Evolutionary conservation across 306 rosid genomes (phyloP), one percentile per base, ranked within the genome.

Genomic region (peach (Prunus persica)): DNA sequence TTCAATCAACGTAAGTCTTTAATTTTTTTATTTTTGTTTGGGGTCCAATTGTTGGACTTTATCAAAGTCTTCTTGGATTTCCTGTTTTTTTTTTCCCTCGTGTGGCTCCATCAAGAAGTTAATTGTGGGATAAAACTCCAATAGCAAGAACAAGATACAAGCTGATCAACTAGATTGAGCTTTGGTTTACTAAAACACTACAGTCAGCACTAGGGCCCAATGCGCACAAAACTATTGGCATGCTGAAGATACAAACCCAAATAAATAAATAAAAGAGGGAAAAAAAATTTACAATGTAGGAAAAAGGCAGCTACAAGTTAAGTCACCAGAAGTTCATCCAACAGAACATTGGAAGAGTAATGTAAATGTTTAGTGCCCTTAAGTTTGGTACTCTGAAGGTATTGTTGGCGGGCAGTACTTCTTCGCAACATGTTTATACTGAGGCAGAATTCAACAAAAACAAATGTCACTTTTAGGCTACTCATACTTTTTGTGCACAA

Each of bases 351-450:
- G 87, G 89, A 81, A 55, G 20, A 56, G 11, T n/a, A 68, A 49
- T 12, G 60, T 56, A 56, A 32, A 70, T 3, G 49, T 43, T 65
- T 78, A 72, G 60, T 18, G 30, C 55, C 46, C 60, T 86, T 74
- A 87, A 77, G 82, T 82, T 92, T 72, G 93, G 76, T 69, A 85
- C 67, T 92, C 97, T 56, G 74, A 71, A 10, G 99, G 92, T 80
- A 95, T 83, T 45, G 86, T 79, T 2, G 93, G 77, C 61, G 97
- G 97, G 76, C 88, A 86, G 79, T 79, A 77, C 87, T 90, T 90
- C 83, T 86, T 89, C 10, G 99, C 97, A 74, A 88, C 99, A 45
- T 89, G 88, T 76, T 96, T 96, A 84, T 92, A 96, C 99, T 96
- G 93, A 56, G 78, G 56, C 79, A 84, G 51, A 71, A 24, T 20